phyloP scores from a whole-genome alignment of 176 grass and related monocot genomes.

The Dactylis glomerata region DNA sequence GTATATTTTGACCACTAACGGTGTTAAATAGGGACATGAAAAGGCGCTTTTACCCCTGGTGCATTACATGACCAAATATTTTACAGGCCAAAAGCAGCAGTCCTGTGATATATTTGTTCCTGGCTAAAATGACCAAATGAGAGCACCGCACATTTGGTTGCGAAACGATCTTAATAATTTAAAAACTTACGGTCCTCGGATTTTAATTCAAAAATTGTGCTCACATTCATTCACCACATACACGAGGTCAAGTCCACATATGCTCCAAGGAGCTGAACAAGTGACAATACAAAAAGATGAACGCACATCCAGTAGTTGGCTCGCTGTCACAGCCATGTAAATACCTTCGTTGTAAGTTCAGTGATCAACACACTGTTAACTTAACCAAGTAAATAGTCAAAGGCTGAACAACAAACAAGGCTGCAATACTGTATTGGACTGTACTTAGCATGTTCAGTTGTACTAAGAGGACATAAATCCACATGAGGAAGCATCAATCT shows the following conservation, averaged over 20 bases:
- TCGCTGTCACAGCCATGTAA: no score
- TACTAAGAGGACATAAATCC: no score
- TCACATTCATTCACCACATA: not conserved
- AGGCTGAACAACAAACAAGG: no score
- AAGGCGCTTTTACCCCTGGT: no score
- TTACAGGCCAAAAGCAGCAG: not conserved
- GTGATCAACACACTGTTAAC: no score
- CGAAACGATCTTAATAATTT: not conserved
- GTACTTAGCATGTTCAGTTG: no score
- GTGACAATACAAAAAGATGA: not conserved
- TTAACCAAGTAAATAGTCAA: no score
- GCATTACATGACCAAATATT: not conserved
- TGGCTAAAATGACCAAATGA: not conserved
- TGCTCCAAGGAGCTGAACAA: not conserved
- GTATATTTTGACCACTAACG: not conserved
- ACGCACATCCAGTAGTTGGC: no score
- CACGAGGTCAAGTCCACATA: not conserved
- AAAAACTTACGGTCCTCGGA: not conserved
- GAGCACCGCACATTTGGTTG: not conserved
- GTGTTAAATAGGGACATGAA: no score
- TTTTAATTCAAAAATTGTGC: not conserved
- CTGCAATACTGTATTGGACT: no score
- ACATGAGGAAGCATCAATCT: not conserved
- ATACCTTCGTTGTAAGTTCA: no score
- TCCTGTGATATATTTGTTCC: not conserved